phyloP scores from a whole-genome alignment of 2,329 filamentous ascomycete species.

The Penicillium sp. region DNA sequence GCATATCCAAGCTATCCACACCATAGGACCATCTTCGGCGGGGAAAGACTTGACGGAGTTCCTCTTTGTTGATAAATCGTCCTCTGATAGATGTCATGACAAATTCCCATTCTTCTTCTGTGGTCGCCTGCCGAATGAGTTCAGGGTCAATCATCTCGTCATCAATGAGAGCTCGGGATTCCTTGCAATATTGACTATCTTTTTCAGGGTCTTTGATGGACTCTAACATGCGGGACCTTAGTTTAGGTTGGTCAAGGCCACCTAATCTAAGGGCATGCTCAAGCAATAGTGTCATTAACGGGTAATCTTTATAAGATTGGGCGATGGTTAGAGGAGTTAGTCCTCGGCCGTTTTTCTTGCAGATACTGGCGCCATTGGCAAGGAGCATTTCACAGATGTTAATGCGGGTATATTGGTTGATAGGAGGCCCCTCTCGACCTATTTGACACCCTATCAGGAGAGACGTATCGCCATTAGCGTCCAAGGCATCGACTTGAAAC shows the following conservation, averaged over 20 bases:
- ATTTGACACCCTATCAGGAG: conserved; percentile 4
- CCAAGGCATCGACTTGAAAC: not conserved
- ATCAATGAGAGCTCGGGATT: conserved; percentile 1
- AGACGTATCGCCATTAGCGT: conserved; percentile 3
- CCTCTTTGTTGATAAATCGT: conserved; percentile 2
- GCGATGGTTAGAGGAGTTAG: conserved; percentile 1
- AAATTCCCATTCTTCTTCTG: conserved; percentile 9
- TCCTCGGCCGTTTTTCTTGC: not conserved
- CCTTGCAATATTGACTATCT: not conserved
- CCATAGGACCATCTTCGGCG: not conserved
- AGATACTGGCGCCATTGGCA: conserved; percentile 2
- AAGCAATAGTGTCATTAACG: conserved; percentile 10
- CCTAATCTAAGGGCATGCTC: not conserved
- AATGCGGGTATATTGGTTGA: not conserved
- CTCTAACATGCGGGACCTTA: not conserved
- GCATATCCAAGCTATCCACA: conserved; percentile 4
- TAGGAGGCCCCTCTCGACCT: not conserved
- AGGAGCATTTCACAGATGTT: conserved; percentile 7
- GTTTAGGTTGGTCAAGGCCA: not conserved
- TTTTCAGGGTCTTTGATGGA: not conserved
- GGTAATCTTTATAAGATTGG: conserved; percentile 3
- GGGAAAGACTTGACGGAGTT: not conserved
- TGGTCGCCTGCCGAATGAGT: not conserved
- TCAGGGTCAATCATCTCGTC: not conserved
- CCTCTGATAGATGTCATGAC: conserved; percentile 9